phyloP scores from a whole-genome alignment of 768 basidiomycete species.

The Pulveroboletus sp. region DNA sequence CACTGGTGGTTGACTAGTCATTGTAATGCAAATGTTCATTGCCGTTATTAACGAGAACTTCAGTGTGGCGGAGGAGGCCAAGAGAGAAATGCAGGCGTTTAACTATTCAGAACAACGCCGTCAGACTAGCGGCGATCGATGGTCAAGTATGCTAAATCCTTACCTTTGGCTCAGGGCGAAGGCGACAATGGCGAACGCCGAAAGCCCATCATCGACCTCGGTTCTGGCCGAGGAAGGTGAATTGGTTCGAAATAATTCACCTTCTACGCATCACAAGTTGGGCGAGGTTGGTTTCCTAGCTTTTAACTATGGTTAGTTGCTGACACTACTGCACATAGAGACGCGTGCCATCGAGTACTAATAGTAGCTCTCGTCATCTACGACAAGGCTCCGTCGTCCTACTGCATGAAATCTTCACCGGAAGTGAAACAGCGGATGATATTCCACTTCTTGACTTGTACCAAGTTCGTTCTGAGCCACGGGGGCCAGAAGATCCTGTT shows the following conservation, averaged over 20 bases:
- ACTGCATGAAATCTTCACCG: conserved; percentile 64
- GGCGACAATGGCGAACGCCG: conserved; percentile 67
- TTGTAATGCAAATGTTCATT: conserved; percentile 92
- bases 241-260: conserved; percentile 55
- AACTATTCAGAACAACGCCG: conserved; percentile 61
- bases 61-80: conserved; percentile 84
- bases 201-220: conserved; percentile 65
- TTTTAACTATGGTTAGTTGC: background rate
- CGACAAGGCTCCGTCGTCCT: conserved; percentile 53
- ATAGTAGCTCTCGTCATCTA: conserved; percentile 44
- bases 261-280: conserved; percentile 33
- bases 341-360: conserved; percentile 12
- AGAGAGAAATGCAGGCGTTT: conserved; percentile 74
- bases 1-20: conserved; percentile 47
- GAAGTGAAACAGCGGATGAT: conserved; percentile 45
- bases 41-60: conserved; percentile 98
- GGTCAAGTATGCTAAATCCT: conserved; percentile 78
- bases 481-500: conserved; percentile 21
- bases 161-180: conserved; percentile 79
- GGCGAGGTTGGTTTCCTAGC: conserved; percentile 25
- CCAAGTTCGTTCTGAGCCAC: conserved; percentile 30
- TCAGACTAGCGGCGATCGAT: conserved; percentile 42
- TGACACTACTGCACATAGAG: conserved; percentile 19
- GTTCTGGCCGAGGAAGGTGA: conserved; percentile 78
- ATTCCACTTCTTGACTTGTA: conserved; percentile 58